These are phyloP conservation scores for Colletotrichum cordylinicola DNA, from an alignment of 2,329 filamentous ascomycete species.

Conservation along the genomic window DNA sequence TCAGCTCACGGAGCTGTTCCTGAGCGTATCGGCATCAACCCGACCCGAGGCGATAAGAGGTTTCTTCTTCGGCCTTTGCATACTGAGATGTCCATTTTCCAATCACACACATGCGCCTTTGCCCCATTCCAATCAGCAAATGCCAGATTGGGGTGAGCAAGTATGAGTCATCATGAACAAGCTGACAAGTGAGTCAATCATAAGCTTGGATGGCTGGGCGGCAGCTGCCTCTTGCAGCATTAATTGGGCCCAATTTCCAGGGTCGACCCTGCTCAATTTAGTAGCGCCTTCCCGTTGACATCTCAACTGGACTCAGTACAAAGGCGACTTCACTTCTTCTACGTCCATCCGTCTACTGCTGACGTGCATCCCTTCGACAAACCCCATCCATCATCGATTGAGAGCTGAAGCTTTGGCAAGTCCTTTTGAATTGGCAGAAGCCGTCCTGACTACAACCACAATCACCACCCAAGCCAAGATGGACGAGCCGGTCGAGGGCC, in stretches of 20 bases:
- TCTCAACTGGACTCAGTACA: not conserved
- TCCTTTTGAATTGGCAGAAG: not conserved
- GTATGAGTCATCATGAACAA: not conserved
- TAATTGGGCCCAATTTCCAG: not conserved
- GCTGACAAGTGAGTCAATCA: not conserved
- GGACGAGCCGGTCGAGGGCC: slow-evolving; percentile 40
- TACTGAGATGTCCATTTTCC: not conserved
- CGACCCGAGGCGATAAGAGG: not conserved
- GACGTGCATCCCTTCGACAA: not conserved
- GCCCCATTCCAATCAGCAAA: too few species aligned
- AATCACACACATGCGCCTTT: not conserved
- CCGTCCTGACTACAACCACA: not conserved
- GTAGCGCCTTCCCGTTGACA: not conserved
- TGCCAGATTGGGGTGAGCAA: not conserved
- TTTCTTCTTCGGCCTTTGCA: not conserved
- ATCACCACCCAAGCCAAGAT: not conserved
- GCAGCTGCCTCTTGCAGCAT: not conserved
- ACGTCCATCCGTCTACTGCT: not conserved
- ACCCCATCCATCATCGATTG: not conserved
- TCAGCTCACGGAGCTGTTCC: not conserved
- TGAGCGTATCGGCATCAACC: not conserved
- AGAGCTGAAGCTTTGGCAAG: accelerated
- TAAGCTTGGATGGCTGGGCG: not conserved
- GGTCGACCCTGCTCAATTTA: not conserved
- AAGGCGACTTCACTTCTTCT: not conserved